Percentiles rank a stretch among this genome's conserved stretches.
Conservation (phyloP, 2,329 filamentous ascomycete species). For the Sporothrix luriei region DNA sequence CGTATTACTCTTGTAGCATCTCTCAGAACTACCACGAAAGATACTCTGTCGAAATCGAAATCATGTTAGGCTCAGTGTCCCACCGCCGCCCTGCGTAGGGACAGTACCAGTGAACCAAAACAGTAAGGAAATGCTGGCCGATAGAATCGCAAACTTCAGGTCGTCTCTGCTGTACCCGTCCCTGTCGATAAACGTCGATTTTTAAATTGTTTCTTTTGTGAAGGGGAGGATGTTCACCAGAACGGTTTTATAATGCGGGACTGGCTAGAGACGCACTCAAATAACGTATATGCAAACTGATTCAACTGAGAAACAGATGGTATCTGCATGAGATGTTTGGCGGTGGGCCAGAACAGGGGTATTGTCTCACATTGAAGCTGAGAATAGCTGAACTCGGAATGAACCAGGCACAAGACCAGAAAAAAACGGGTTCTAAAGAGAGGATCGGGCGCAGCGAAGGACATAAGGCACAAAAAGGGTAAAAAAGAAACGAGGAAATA, state of each 20-base stretch:
- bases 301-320: slow-evolving; percentile 5
- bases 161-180: too few species aligned
- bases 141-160: too few species aligned
- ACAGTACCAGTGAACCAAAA: slow-evolving; percentile 24
- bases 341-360: background rate
- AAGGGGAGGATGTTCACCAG: too few species aligned
- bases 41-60: too few species aligned
- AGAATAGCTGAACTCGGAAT: slow-evolving; percentile 5
- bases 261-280: too few species aligned
- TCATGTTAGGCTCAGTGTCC: background rate
- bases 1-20: background rate
- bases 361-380: background rate
- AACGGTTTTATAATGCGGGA: too few species aligned
- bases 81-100: slow-evolving; percentile 15
- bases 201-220: too few species aligned
- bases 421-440: slow-evolving; percentile 6
- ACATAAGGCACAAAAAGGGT: background rate
- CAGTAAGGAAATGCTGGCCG: background rate
- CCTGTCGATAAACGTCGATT: too few species aligned
- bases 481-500: background rate
- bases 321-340: slow-evolving; percentile 5
- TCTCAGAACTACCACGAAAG: background rate
- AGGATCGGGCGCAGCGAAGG: slow-evolving; percentile 11
- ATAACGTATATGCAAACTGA: too few species aligned
- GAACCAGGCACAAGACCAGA: slow-evolving; percentile 25